Evolutionary conservation across 2,329 filamentous ascomycete species (phyloP), one percentile per base, ranked within the genome.

Genomic region (Penicillium expansum): DNA sequence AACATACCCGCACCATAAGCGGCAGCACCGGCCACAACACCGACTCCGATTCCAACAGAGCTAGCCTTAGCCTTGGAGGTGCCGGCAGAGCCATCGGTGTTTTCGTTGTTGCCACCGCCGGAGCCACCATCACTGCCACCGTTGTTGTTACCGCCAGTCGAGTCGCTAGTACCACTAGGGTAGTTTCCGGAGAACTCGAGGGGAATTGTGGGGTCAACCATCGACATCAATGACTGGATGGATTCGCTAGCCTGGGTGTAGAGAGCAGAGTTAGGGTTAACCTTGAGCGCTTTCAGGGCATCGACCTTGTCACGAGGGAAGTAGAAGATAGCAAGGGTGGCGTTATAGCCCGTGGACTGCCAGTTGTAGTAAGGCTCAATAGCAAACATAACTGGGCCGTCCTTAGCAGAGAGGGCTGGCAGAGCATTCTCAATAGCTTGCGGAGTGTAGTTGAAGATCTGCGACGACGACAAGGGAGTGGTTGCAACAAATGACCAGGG

Each of bases 1-100:
- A 96, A 93, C 92, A 97, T 96, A 73, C 91, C 92, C 13, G 89
- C 90, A 69, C 92, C 92, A 66, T 96, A 96, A n/a, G 91, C 87
- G 49, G 87, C 89, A 41, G 90, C 91, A 69, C 92, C 87, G 42
- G 84, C 83, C 32, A 92, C 85, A 27, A 90, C 88, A 67, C 90
- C 91, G 22, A 91, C 82, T 55, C 88, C 90, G 68, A 96, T 89
- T 69, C 76, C 84, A 62, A 79, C 84, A 68, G 79, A 87, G 73
- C 74, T 78, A 32, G 73, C 68, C 50, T 70, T 71, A 39, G 71
- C 65, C 48, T 71, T 71, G 24, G 71, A 69, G 57, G 63, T 70
- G 66, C 74, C 75, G 45, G 78, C 78, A 55, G 83, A 80, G 42
- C 81, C 80, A 50, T 78, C 82, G 52, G 78, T 77, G 43, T 71